Conservation (phyloP, 345 rosid genomes). For the Eucalyptus rudis region DNA sequence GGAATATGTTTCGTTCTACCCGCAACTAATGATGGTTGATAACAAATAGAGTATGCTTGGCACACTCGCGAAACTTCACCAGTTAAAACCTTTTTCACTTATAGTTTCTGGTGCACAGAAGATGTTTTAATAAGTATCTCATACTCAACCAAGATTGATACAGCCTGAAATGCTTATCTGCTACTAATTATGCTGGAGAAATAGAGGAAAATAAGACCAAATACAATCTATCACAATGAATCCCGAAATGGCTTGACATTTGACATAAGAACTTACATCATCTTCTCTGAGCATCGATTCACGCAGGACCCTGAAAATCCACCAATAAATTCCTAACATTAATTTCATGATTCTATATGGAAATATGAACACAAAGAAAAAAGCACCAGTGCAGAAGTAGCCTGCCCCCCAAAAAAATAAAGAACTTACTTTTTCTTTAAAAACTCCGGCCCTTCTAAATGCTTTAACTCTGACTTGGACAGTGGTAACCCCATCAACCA, state of each 20-base stretch:
- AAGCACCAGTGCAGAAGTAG: background rate
- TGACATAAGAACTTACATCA: slow-evolving; percentile 44
- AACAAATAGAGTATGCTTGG: background rate
- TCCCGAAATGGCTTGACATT: background rate
- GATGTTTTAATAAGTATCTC: background rate
- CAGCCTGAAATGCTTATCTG: background rate
- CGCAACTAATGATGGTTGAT: background rate
- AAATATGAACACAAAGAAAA: background rate
- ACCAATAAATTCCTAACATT: background rate
- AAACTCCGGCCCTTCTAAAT: slow-evolving; percentile 20
- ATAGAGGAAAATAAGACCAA: background rate
- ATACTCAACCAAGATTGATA: background rate
- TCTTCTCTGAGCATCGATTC: slow-evolving; percentile 76
- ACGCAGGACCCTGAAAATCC: slow-evolving; percentile 32
- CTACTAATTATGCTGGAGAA: background rate
- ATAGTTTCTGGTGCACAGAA: background rate
- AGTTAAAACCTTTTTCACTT: background rate
- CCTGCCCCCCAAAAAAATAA: no score
- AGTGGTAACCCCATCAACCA: slow-evolving; percentile 58
- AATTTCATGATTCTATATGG: background rate
- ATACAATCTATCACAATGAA: background rate
- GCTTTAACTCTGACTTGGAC: slow-evolving; percentile 14
- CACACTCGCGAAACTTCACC: background rate
- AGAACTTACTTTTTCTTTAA: slow-evolving; percentile 23
- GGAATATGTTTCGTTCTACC: background rate